Evolutionary conservation across 2,329 filamentous ascomycete species (phyloP), one percentile per base, ranked within the genome.

Genomic region (Arthroderma sp.): DNA sequence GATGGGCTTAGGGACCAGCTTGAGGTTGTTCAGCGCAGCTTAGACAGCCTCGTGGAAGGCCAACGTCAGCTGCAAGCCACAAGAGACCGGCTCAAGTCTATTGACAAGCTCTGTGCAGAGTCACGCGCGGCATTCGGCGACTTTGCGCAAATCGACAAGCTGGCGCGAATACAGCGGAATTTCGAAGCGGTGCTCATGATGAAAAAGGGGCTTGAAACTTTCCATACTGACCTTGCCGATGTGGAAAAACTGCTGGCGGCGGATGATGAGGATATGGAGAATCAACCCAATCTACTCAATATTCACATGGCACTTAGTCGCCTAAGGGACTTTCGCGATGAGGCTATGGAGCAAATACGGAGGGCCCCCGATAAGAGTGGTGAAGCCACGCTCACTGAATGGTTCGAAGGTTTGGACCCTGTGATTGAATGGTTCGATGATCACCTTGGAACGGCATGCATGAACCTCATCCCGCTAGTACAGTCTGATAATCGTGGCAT

Each of bases 81-180:
- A 67, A 94, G 94, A 65, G 89, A 96, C 53, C 91, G 98, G 69
- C 91, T 98, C 78, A 87, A 93, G 73, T 93, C 89, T 67, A 96
- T 98, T 57, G 91, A 98, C 70, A 87, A 85, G 67, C 77, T 98
- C 52, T 98, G 91, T 69, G 87, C 88, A 51, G 93, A 98, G 66
- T 88, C 88, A 44, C 89, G 96, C 70, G 86, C 85, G 61, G 95
- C 95, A 79, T 94, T 98, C 58, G 81, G 84, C 58, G 91, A 98
- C 70, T 96, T 98, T 65, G 89, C 89, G 45, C 85, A 94, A 65
- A 91, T 93, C 53, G 67, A 70, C 45, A 61, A 64, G 43, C 52
- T 70, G 39, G 67, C 67, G 5, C 58, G 63, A 49, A 62, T 70
- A 31, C 91, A 98, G 66, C 78, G 89, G 51, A 95, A 98, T 67